Evolutionary conservation across 225 moss, liverwort and hornwort genomes (phyloP).

Genomic region (Physcomitrellopsis africana): DNA sequence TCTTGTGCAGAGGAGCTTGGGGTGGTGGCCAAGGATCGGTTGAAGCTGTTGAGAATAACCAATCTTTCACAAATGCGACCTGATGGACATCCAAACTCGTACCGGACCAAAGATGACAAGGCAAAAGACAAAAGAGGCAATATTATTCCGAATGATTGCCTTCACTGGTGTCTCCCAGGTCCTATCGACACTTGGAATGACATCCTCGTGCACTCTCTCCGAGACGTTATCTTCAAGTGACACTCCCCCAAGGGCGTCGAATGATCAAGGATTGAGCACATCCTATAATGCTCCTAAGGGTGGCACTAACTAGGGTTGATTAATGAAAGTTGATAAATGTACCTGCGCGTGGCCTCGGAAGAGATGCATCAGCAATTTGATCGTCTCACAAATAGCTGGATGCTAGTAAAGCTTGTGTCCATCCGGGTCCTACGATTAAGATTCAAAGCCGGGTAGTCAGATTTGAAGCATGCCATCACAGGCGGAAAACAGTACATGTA

Average conservation of each 20-base stretch:
- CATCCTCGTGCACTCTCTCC: conserved; percentile 47
- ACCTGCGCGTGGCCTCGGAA: too few species aligned
- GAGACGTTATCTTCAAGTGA: conserved; percentile 41
- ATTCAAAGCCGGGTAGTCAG: too few species aligned
- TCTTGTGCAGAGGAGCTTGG: conserved; percentile 35
- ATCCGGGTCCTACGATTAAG: too few species aligned
- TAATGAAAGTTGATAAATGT: too few species aligned
- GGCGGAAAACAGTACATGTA: too few species aligned
- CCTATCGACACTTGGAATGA: conserved; percentile 91
- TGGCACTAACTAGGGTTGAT: too few species aligned
- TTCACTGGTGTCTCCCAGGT: conserved; percentile 97
- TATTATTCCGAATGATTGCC: conserved; percentile 59
- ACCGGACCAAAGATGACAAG: conserved; percentile 32
- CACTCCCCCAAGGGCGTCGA: background rate
- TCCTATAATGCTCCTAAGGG: too few species aligned
- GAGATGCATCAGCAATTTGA: too few species aligned
- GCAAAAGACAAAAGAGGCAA: conserved; percentile 19
- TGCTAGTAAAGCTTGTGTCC: too few species aligned
- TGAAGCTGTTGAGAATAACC: conserved; percentile 75
- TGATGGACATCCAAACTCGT: conserved; percentile 79
- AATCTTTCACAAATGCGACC: conserved; percentile 66
- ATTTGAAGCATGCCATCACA: too few species aligned
- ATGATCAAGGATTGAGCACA: too few species aligned
- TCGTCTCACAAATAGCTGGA: too few species aligned
- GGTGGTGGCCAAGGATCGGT: conserved; percentile 30